Conservation (phyloP, 2,329 filamentous ascomycete genomes). For the Aspergillus novoparasiticus region DNA sequence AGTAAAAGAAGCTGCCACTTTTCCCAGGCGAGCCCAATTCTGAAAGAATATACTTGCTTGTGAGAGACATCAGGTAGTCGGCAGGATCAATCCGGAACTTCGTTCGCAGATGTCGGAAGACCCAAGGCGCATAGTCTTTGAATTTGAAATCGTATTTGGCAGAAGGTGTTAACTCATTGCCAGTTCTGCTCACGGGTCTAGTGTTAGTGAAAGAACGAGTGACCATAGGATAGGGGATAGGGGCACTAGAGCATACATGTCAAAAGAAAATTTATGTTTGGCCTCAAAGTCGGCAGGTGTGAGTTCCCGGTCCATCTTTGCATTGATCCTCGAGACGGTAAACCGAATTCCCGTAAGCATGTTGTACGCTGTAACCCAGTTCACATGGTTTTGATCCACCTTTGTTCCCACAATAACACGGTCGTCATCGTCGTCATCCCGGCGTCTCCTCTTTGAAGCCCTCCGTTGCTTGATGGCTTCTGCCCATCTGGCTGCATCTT, state of each 20-base stretch:
- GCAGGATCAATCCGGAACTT: slow-evolving; percentile 92
- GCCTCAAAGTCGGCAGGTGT: slow-evolving; percentile 90
- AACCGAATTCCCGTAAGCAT: slow-evolving; percentile 99
- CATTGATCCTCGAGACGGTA: slow-evolving; percentile 92
- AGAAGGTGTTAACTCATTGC: slow-evolving; percentile 94
- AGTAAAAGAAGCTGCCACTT: slow-evolving; percentile 99
- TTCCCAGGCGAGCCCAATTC: slow-evolving; percentile 96
- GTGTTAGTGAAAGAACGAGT: not conserved
- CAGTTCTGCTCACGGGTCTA: slow-evolving; percentile 62
- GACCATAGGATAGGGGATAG: slow-evolving; percentile 21
- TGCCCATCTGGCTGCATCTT: slow-evolving; percentile 88
- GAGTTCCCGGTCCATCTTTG: slow-evolving; percentile 88
- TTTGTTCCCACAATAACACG: slow-evolving; percentile 91
- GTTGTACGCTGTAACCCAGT: slow-evolving; percentile 98
- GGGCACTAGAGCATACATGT: slow-evolving; percentile 67
- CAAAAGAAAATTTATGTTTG: slow-evolving; percentile 97
- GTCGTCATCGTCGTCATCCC: slow-evolving; percentile 89
- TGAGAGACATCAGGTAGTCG: slow-evolving; percentile 97
- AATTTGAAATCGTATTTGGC: slow-evolving; percentile 99
- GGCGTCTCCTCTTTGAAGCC: slow-evolving; percentile 79
- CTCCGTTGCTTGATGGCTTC: slow-evolving; percentile 91
- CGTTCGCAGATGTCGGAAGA: slow-evolving; percentile 87
- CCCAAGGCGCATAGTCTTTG: slow-evolving; percentile 99
- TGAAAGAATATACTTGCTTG: slow-evolving; percentile 97
- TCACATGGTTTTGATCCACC: slow-evolving; percentile 94